Evolutionary conservation across 805 yeast genomes (phyloP).

Genomic region (Babjeviella inositovora): DNA sequence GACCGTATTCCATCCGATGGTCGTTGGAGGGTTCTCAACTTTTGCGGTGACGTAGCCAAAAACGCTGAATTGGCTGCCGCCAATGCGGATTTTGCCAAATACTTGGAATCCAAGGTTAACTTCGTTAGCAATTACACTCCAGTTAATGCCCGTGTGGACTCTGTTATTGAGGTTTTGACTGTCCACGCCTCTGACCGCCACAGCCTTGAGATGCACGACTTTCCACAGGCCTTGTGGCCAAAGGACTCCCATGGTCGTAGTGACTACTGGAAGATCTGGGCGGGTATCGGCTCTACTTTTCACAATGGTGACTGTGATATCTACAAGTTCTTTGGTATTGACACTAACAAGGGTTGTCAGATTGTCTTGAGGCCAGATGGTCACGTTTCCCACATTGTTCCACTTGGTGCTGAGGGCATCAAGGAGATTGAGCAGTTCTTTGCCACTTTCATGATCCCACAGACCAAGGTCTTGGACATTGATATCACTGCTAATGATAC

Average conservation of each 20-base stretch:
- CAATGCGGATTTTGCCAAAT: conserved; percentile 3
- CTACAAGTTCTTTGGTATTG: conserved; percentile 10
- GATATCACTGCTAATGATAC: conserved; percentile 3
- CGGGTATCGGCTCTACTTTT: conserved; percentile 9
- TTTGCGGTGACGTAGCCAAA: conserved; percentile 8
- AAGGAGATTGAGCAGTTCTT: conserved; percentile 7
- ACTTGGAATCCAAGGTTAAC: conserved; percentile 4
- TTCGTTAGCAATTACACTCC: conserved; percentile 9
- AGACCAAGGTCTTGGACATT: conserved; percentile 2
- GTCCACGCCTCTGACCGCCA: conserved; percentile 7
- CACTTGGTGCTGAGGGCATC: conserved; percentile 6
- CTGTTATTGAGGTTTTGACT: conserved; percentile 10
- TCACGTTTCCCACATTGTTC: conserved; percentile 10
- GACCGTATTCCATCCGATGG: conserved; percentile 12
- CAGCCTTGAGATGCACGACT: conserved; percentile 8
- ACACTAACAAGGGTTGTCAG: conserved; percentile 8
- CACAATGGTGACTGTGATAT: conserved; percentile 11
- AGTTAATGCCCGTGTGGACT: conserved; percentile 7
- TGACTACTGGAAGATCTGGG: conserved; percentile 12
- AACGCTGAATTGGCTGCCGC: conserved; percentile 2
- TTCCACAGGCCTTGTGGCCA: conserved; percentile 10
- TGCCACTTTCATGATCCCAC: conserved; percentile 5
- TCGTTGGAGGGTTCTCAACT: conserved; percentile 11
- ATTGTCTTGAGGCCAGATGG: conserved; percentile 15
- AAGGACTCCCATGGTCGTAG: conserved; percentile 6